Evolutionary conservation across 306 rosid genomes (phyloP), one percentile per base, ranked within the genome.

Genomic region (Vigna radiata): DNA sequence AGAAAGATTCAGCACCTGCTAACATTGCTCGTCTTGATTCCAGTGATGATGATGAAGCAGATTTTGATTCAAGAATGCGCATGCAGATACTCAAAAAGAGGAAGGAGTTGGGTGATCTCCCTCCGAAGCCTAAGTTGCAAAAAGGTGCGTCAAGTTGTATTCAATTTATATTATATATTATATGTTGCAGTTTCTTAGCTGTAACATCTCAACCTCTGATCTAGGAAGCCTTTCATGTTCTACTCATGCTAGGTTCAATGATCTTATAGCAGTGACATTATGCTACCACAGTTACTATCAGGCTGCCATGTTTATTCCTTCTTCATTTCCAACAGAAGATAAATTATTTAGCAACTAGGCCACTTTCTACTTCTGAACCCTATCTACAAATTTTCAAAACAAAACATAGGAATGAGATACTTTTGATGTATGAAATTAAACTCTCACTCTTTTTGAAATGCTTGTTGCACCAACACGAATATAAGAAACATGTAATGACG

Each of bases 61-160:
- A 87, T 84, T 96, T 96, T 79, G 98, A 92, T 85, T 77, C 93
- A 65, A 85, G 91, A 69, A 96, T 96, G 99, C 97, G 98, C 68
- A 81, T 70, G 84, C 91, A 83, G 80, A 92, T 96, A 85, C 93
- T 96, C 54, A 86, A 73, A 81, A 96, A 86, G 79, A 88, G 93
- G 74, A 88, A 77, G 33, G 97, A 96, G 72, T 72, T 89, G 79
- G 97, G 93, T 62, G 91, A 88, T 84, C 74, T 60, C 64, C 94
- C 93, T 53, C 82, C 88, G 6, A 91, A 88, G 82, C 88, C 86
- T 46, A 92, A 88, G 77, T 47, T 75, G 68, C 86, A 15, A 70
- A 84, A 85, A 63, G 97, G 99, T 95, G 86, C 43, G 23, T 43
- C 73, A 61, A 44, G 37, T 78, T 61, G 8, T 68, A 68, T 82